A percentile compares a stretch with the other conserved stretches of the same genome.
Conservation (phyloP, 2,329 filamentous ascomycete species). For the Corinectria fuckeliana region DNA sequence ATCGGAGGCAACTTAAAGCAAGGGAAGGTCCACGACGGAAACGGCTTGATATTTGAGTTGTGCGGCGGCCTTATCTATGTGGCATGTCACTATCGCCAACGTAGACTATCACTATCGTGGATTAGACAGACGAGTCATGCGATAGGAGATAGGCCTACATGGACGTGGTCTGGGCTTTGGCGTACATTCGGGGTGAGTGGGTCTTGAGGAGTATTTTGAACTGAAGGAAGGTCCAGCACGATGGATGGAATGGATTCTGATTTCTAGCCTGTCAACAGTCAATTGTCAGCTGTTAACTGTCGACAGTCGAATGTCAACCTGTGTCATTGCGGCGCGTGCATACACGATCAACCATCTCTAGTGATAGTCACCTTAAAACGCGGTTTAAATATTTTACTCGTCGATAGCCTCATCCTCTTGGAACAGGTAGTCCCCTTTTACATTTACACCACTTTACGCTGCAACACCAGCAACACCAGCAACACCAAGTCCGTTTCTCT, state of each 20-base stretch:
- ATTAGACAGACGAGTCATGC: neutral
- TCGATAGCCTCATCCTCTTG: neutral
- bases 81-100: no score
- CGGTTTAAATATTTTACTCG: neutral
- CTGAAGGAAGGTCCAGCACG: neutral
- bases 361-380: no score
- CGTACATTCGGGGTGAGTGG: neutral
- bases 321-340: no score
- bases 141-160: no score
- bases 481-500: neutral
- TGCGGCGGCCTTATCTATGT: neutral
- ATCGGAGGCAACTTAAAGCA: neutral
- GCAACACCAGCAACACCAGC: neutral
- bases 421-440: no score
- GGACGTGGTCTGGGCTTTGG: neutral
- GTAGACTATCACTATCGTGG: no score
- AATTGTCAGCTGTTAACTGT: no score
- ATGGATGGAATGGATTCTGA: no score
- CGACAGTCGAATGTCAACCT: no score
- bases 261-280: no score
- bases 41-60: neutral
- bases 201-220: neutral
- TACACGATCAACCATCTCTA: no score
- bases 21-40: constrained; percentile 8
- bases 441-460: no score